These are phyloP conservation scores for Beauveria brongniartii DNA, from an alignment of 2,329 filamentous ascomycete species.

Conservation along the genomic window DNA sequence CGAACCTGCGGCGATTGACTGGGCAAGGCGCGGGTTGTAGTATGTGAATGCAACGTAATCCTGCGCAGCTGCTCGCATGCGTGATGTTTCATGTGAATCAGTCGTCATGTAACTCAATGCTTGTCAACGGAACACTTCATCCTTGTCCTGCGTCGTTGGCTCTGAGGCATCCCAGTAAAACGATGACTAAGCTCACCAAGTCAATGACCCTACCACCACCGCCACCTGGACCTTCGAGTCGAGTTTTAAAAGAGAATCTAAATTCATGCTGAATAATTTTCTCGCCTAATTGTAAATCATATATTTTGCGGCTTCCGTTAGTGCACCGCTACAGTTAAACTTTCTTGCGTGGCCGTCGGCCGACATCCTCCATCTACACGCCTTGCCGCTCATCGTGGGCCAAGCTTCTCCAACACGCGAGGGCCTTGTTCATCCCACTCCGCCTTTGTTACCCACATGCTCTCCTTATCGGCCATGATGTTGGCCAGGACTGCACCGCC, in stretches of 20 bases:
- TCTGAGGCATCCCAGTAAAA: not conserved
- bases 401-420: conserved; percentile 81
- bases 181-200: not conserved
- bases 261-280: conserved; percentile 6
- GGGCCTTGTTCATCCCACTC: conserved; percentile 95
- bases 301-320: not conserved
- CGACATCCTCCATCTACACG: not conserved
- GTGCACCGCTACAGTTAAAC: not conserved
- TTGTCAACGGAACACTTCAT: not conserved
- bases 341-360: not conserved
- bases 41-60: not conserved
- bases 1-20: not conserved
- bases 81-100: not conserved
- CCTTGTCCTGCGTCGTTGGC: not conserved
- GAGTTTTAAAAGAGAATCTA: not conserved
- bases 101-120: not conserved
- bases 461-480: conserved; percentile 98
- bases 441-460: conserved; percentile 96
- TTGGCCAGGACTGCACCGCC: conserved; percentile 95
- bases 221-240: not conserved
- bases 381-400: conserved; percentile 57
- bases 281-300: conserved; percentile 4
- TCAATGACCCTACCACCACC: not conserved
- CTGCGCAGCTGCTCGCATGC: not conserved
- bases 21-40: not conserved